Conservation (phyloP, 768 basidiomycete species). For the Boletus rex-veris region DNA sequence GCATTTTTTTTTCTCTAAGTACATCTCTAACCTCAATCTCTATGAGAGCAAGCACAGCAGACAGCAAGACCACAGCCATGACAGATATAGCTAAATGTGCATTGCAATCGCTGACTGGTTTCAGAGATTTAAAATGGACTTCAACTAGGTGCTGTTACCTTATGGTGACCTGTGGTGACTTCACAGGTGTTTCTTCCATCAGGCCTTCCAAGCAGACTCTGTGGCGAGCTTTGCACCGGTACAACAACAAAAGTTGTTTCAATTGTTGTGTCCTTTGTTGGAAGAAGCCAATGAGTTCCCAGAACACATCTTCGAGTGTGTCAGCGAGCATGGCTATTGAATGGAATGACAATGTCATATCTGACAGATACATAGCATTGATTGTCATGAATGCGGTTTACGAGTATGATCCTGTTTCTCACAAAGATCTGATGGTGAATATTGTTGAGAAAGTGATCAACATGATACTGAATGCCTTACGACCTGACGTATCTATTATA, state of each 20-base stretch:
- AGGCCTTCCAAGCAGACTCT: conserved; percentile 14
- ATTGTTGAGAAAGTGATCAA: conserved; percentile 7
- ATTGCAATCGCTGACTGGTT: not conserved
- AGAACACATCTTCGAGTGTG: conserved; percentile 32
- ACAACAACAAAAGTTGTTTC: conserved; percentile 27
- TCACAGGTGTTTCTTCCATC: conserved; percentile 25
- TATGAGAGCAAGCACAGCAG: too few relatives aligned
- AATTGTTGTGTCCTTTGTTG: conserved; percentile 29
- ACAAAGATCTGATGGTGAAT: conserved; percentile 5
- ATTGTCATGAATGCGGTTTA: conserved; percentile 10
- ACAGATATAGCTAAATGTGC: too few relatives aligned
- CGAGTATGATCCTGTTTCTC: conserved; percentile 13
- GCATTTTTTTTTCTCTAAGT: too few relatives aligned
- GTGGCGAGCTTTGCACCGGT: conserved; percentile 24
- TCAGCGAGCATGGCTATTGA: not conserved
- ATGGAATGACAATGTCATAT: not conserved
- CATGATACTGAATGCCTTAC: conserved; percentile 2
- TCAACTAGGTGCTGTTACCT: conserved; percentile 17
- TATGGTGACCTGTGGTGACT: conserved; percentile 32
- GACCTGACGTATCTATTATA: conserved; percentile 6
- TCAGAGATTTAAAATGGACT: conserved; percentile 12
- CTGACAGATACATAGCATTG: conserved; percentile 10
- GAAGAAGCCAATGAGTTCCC: conserved; percentile 29
- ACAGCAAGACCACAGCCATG: too few relatives aligned
- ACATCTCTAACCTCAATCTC: too few relatives aligned